phyloP scores from a whole-genome alignment of 2,329 filamentous ascomycete species.

The Colletotrichum tabaci region DNA sequence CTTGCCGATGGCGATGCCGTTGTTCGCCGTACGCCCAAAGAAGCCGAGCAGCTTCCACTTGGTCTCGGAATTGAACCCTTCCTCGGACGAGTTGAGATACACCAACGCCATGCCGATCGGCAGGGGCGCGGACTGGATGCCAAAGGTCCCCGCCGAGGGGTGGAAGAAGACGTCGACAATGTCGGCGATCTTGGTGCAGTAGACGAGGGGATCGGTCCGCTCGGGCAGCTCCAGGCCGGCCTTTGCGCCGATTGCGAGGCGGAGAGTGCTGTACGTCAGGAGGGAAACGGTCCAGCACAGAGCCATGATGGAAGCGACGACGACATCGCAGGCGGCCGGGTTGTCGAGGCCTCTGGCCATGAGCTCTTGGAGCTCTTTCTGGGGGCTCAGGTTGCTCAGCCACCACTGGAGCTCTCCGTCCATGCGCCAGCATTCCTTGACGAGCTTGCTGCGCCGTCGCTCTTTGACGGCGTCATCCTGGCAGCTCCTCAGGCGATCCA shows the following conservation, averaged over 20 bases:
- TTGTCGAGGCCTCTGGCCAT: slow-evolving; percentile 11
- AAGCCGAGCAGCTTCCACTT: slow-evolving; percentile 33
- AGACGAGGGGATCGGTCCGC: slow-evolving; percentile 31
- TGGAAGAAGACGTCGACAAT: slow-evolving; percentile 41
- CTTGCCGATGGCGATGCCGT: slow-evolving; percentile 32
- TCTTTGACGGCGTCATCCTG: slow-evolving; percentile 6
- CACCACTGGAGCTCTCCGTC: slow-evolving; percentile 36
- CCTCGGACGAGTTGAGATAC: slow-evolving; percentile 38
- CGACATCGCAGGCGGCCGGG: slow-evolving; percentile 38
- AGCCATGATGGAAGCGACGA: slow-evolving; percentile 34
- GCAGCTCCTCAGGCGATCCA: slow-evolving; percentile 47
- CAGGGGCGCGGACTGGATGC: slow-evolving; percentile 36
- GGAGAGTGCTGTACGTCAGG: slow-evolving; percentile 40
- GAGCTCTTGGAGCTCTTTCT: slow-evolving; percentile 20
- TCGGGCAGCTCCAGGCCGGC: slow-evolving; percentile 8
- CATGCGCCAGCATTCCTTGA: slow-evolving; percentile 40
- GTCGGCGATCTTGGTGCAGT: slow-evolving; percentile 42
- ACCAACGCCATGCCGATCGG: slow-evolving; percentile 41
- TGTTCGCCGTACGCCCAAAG: slow-evolving; percentile 27
- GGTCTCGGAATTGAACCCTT: slow-evolving; percentile 24
- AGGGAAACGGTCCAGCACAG: slow-evolving; percentile 38
- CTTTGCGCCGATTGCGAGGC: slow-evolving; percentile 17
- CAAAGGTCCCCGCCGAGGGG: slow-evolving; percentile 37
- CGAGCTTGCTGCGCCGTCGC: background rate
- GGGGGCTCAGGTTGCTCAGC: slow-evolving; percentile 29